These are phyloP conservation scores for Hypoxylon sp. DNA, from an alignment of 2,329 filamentous ascomycete genomes.

Conservation along the genomic window DNA sequence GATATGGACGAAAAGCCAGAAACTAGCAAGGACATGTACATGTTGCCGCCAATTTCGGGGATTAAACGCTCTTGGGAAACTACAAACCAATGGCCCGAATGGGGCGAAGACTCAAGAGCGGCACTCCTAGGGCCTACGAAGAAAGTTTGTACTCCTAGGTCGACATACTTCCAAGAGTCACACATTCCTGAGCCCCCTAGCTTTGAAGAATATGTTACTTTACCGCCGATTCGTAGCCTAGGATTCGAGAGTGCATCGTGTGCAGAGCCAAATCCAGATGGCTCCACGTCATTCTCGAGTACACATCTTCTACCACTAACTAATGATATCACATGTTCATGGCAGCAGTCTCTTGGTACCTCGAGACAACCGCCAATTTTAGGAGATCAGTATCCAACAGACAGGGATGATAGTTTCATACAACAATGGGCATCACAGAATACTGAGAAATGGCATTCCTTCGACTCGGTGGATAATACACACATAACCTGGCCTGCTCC, in stretches of 20 bases:
- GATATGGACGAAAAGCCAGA: slow-evolving; percentile 13
- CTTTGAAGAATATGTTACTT: not conserved
- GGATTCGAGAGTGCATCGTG: not conserved
- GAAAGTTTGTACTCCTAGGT: not conserved
- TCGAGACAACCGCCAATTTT: not conserved
- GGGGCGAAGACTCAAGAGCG: not conserved
- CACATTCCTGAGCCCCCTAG: not conserved
- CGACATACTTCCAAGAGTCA: not conserved
- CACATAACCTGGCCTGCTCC: not conserved
- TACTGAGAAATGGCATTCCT: slow-evolving; percentile 3
- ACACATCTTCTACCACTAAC: not conserved
- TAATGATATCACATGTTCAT: too few relatives aligned
- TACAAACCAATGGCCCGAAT: not conserved
- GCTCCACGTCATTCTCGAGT: not conserved
- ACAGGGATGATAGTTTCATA: not conserved
- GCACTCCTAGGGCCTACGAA: slow-evolving; percentile 1
- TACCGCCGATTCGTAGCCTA: not conserved
- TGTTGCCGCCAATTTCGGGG: not conserved
- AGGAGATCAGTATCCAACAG: not conserved
- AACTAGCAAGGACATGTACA: not conserved
- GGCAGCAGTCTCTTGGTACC: not conserved
- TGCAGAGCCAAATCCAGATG: not conserved
- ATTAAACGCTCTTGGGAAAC: slow-evolving; percentile 29
- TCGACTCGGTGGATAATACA: not conserved
- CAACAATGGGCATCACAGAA: not conserved